These are phyloP conservation scores for Rhizomucor miehei DNA, from an alignment of 371 early-diverging fungal species.

Conservation along the genomic window DNA sequence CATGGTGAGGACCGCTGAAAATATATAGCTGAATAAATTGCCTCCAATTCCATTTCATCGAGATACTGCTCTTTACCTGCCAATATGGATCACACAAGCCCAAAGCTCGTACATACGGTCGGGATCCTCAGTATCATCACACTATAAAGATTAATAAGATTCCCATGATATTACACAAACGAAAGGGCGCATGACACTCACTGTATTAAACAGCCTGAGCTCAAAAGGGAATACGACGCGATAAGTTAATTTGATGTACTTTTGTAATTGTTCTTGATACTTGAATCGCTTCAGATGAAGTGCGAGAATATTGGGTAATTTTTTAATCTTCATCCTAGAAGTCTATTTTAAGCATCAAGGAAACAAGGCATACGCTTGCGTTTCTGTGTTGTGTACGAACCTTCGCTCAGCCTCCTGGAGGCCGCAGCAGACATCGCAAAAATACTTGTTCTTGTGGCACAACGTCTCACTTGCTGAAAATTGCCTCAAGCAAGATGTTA, in stretches of 20 bases:
- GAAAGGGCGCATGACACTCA: conserved; percentile 23
- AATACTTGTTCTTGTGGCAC: conserved; percentile 95
- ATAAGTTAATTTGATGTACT: conserved; percentile 92
- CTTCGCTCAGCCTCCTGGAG: conserved; percentile 95
- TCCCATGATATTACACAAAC: background rate
- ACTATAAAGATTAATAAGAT: conserved; percentile 25
- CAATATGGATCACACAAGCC: conserved; percentile 94
- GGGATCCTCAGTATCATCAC: conserved; percentile 84
- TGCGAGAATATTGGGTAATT: conserved; percentile 90
- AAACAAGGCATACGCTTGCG: too few species aligned
- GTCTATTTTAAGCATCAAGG: background rate
- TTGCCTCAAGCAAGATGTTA: conserved; percentile 88
- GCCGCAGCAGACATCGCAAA: conserved; percentile 91
- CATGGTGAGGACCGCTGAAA: conserved; percentile 89
- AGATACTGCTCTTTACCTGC: conserved; percentile 51
- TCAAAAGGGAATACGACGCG: conserved; percentile 93
- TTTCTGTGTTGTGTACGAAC: too few species aligned
- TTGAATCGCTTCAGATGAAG: conserved; percentile 97
- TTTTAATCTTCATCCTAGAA: conserved; percentile 90
- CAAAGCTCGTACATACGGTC: conserved; percentile 83
- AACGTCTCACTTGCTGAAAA: conserved; percentile 94
- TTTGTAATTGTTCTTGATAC: conserved; percentile 87
- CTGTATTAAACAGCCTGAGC: conserved; percentile 91
- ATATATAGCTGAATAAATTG: background rate
- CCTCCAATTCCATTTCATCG: background rate